These are phyloP conservation scores for Calonectria pauciramosa DNA, from an alignment of 2,329 filamentous ascomycete genomes.

Conservation along the genomic window DNA sequence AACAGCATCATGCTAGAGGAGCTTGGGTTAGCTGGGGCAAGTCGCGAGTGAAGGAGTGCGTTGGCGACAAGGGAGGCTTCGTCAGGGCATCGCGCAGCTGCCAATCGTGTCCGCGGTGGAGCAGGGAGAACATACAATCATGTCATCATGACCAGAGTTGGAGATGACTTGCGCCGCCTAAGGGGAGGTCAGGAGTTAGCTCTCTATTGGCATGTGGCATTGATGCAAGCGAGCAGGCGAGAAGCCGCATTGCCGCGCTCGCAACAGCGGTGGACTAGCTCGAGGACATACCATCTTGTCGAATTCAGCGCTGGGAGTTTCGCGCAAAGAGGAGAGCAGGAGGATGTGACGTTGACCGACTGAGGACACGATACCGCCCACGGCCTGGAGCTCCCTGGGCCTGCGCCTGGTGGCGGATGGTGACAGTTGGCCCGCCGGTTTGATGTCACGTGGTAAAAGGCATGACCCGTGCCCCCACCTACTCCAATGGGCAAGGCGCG, in stretches of 20 bases:
- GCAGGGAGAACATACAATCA: conserved; percentile 84
- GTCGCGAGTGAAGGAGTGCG: conserved; percentile 10
- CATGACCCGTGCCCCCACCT: conserved; percentile 43
- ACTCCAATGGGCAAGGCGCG: conserved; percentile 15
- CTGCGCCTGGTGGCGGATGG: conserved; percentile 39
- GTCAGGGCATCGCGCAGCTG: conserved; percentile 16
- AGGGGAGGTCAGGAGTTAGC: conserved; percentile 46
- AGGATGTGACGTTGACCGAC: conserved; percentile 38
- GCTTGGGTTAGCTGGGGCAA: conserved; percentile 37
- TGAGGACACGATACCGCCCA: conserved; percentile 49
- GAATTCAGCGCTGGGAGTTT: conserved; percentile 28
- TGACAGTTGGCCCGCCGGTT: conserved; percentile 44
- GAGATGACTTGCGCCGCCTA: conserved; percentile 61
- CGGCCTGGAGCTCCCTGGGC: conserved; percentile 40
- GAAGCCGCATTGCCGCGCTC: neutral
- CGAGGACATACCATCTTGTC: conserved; percentile 43
- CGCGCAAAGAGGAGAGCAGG: conserved; percentile 33
- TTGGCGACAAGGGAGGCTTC: conserved; percentile 16
- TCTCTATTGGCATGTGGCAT: conserved; percentile 24
- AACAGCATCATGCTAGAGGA: conserved; percentile 88
- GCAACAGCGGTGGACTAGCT: neutral
- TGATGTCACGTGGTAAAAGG: conserved; percentile 36
- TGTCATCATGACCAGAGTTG: conserved; percentile 86
- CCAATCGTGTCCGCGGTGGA: conserved; percentile 17
- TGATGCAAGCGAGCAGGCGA: neutral